Evolutionary conservation across 768 basidiomycete species (phyloP), one percentile per base, ranked within the genome.

Genomic region (Grammothele lineata): DNA sequence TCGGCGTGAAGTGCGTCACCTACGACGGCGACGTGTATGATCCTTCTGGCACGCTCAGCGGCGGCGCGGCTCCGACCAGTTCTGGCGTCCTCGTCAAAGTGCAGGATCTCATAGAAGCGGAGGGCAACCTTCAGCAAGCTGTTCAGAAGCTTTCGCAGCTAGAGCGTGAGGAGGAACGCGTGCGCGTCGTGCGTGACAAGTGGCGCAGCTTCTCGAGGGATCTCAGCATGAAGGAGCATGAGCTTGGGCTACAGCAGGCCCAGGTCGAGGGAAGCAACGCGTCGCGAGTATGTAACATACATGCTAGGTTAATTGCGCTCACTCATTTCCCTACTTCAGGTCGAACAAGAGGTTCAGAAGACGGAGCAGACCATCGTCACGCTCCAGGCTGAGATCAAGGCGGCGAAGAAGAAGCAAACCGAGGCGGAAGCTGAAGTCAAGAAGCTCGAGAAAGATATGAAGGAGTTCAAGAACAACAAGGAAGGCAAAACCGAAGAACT

Each of bases 401-500:
- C 69, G 0, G 83, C 91, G 5, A 80, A 83, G 61, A 73, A 83
- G 45, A 90, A 90, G 60, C 89, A 95, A 63, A 79, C 78, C 59
- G 74, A 68, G 6, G 90, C 92, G 0, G 71, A 83, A 40, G 81
- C 74, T 0, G 93, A 97, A 49, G 78, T 81, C 63, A 83, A 83
- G 69, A 89, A 85, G 59, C 81, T 98, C 19, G 92, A 98, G 68
- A 85, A 85, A 58, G 96, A 99, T 63, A 98, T 99, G 92, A 81
- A 80, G 45, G 96, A 98, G 70, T 97, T 99, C 74, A 94, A 96
- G 72, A 87, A 94, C 67, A 94, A 99, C 71, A 96, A 96, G 64
- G 96, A 97, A 41, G 92, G 92, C 38, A 98, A 98, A 69, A 87
- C 91, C 45, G 87, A 85, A 15, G 88, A 98, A 62, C 78, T 98